Evolutionary conservation across 352 stramenopile genomes (phyloP), one percentile per base, ranked within the genome.

Genomic region (Globisporangium recalcitrans): DNA sequence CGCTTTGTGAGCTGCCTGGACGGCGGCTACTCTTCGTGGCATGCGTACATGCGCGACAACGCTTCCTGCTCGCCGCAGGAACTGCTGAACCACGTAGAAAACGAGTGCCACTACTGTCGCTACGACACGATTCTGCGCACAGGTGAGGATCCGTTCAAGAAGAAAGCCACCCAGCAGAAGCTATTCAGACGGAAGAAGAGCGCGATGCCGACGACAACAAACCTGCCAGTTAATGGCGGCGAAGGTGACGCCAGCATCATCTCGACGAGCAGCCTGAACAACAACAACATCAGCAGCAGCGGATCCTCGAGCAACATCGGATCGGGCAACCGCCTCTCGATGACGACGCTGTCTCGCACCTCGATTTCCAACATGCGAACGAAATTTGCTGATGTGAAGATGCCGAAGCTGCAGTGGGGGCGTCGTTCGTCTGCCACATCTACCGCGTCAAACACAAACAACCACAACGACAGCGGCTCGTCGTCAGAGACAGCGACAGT

Each of bases 31-130:
- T 78, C 84, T 11, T 87, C 82, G 6, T 93, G 84, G 84, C 84
- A 93, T 57, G 82, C 84, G n/a, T 91, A 85, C 60, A 88, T 93
- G 78, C 77, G 84, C 24, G 84, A 93, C 60, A 72, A 77, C 3
- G 61, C 77, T 1, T 64, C 63, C 19, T 83, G 64, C 1, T 90
- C 84, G 6, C 78, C 78, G 2, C 58, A 88, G 40, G 84, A 93
- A 48, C 58, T 93, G 42, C 67, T 90, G 36, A 83, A 86, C 52
- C 84, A 93, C 52, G 78, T 88, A 0, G 71, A 72, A 22, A 67
- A 71, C 16, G 73, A 90, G 58, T 93, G 84, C 49, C 81, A 90
- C 2, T 90, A 93, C 64, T 93, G 84, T 34, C 80, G 80, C 1
- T 89, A 91, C 48, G 84, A 93, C 59, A 86, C 77, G 16, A 88